phyloP scores from a whole-genome alignment of 108 stramenopile species.

The Cyclotella atomus region DNA sequence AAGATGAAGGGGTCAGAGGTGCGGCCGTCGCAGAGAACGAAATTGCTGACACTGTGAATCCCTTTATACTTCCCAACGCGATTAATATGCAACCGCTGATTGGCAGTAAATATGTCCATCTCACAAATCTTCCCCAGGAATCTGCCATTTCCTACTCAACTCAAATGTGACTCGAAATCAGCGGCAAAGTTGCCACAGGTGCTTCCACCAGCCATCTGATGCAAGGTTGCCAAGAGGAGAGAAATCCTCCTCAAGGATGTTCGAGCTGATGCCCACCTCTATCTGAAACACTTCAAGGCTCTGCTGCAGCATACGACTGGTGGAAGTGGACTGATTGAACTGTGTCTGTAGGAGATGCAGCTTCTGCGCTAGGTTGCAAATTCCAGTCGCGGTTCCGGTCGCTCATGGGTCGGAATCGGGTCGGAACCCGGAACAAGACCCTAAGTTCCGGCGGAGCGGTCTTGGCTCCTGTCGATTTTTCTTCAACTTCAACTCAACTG shows the following conservation, averaged over 20 bases:
- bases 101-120: neutral
- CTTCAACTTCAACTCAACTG: no score
- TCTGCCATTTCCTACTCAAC: neutral
- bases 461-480: no score
- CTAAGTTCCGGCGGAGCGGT: no score
- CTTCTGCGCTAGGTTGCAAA: no score
- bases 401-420: no score
- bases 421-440: no score
- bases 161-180: neutral
- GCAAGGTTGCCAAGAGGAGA: neutral
- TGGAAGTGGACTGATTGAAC: neutral
- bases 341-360: neutral
- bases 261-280: neutral
- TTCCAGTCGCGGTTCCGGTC: no score
- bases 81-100: no score
- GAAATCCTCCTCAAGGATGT: neutral
- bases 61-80: no score
- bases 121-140: neutral
- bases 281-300: constrained; percentile 3
- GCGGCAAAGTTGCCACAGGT: neutral
- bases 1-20: neutral
- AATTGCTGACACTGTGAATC: neutral
- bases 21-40: neutral
- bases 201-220: constrained; percentile 2
- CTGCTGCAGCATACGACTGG: neutral